phyloP scores from a whole-genome alignment of 2,329 filamentous ascomycete species.

The Colletotrichum chrysophilum region DNA sequence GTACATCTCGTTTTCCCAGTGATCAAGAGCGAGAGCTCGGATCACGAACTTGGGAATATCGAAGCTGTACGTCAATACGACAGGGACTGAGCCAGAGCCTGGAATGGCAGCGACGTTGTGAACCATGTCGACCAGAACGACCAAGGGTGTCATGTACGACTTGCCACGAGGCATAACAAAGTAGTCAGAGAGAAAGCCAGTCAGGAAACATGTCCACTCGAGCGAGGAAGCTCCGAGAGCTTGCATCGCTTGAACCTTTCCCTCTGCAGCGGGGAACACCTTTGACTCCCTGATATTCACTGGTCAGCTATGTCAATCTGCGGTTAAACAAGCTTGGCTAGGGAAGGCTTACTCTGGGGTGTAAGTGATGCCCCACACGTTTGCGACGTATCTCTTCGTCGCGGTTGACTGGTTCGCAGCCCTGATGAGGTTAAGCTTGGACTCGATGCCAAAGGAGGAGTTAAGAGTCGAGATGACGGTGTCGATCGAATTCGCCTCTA shows the following conservation, averaged over 20 bases:
- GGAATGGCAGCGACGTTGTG: neutral
- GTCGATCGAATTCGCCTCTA: constrained; percentile 43
- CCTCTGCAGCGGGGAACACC: constrained; percentile 36
- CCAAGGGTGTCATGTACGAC: constrained; percentile 30
- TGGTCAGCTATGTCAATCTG: constrained; percentile 3
- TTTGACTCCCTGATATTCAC: constrained; percentile 30
- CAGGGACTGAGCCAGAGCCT: neutral
- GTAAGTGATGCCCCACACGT: constrained; percentile 38
- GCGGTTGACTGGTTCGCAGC: constrained; percentile 41
- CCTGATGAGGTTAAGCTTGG: constrained; percentile 45
- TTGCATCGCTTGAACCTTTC: constrained; percentile 38
- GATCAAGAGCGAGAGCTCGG: constrained; percentile 36
- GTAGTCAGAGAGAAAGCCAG: constrained; percentile 30
- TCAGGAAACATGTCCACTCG: constrained; percentile 18
- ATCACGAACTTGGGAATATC: constrained; percentile 35
- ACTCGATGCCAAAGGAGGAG: constrained; percentile 29
- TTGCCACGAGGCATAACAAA: constrained; percentile 27
- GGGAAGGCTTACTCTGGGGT: neutral
- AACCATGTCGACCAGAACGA: neutral
- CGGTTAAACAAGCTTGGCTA: neutral
- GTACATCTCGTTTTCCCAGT: constrained; percentile 40
- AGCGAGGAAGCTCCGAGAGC: constrained; percentile 47
- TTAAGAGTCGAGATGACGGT: constrained; percentile 48
- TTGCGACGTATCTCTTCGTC: constrained; percentile 47
- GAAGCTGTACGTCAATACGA: neutral